phyloP scores from a whole-genome alignment of 805 yeast species.

The Naumovozyma dairenensis region DNA sequence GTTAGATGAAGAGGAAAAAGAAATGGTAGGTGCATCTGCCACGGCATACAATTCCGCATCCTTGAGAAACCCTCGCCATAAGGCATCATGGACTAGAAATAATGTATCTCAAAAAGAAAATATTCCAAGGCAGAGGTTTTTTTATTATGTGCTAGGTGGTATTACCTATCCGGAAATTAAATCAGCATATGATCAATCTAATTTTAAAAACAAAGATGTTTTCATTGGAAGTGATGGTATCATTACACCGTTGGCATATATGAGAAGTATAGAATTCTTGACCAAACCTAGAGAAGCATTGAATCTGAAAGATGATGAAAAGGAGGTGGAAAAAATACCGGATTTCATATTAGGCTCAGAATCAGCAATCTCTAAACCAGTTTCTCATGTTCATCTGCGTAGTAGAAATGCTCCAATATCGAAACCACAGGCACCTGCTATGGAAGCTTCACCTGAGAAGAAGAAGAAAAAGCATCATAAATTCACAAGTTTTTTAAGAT shows the following conservation, averaged over 20 bases:
- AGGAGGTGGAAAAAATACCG: constrained; percentile 34
- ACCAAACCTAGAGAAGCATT: constrained; percentile 33
- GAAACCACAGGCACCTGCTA: constrained; percentile 2
- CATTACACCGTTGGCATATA: constrained; percentile 40
- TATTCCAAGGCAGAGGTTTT: constrained; percentile 53
- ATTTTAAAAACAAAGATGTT: constrained; percentile 56
- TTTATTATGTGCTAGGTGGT: constrained; percentile 85
- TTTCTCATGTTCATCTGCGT: constrained; percentile 17
- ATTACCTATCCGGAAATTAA: constrained; percentile 74
- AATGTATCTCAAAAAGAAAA: constrained; percentile 19
- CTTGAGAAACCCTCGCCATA: constrained; percentile 58
- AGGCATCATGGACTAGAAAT: constrained; percentile 67
- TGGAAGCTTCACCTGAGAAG: constrained; percentile 9
- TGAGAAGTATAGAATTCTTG: constrained; percentile 32
- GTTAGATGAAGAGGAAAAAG: constrained; percentile 29
- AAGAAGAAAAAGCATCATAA: constrained; percentile 39
- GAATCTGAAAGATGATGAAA: constrained; percentile 32
- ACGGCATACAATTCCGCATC: constrained; percentile 36
- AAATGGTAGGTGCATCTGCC: constrained; percentile 24
- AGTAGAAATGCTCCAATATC: constrained; percentile 11
- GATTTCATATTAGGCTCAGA: constrained; percentile 30
- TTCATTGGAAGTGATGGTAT: constrained; percentile 74
- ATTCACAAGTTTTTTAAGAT: constrained; percentile 38
- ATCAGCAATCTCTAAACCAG: constrained; percentile 17
- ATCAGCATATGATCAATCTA: constrained; percentile 60